Conservation (phyloP, 2,329 filamentous ascomycete genomes). For the Pestalotiopsis sp. region DNA sequence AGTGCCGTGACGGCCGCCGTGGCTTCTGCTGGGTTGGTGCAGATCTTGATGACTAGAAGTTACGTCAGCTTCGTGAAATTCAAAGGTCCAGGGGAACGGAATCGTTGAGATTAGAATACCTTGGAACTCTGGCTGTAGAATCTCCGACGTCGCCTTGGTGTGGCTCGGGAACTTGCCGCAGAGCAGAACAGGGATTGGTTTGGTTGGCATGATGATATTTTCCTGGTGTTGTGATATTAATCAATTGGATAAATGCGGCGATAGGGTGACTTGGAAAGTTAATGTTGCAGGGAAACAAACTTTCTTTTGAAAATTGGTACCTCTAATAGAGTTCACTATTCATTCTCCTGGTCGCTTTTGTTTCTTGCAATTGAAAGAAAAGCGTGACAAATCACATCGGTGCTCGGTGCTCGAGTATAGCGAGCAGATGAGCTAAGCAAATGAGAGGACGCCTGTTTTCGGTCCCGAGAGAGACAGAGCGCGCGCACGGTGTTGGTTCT, state of each 20-base stretch:
- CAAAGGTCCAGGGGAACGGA: neutral
- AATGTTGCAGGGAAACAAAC: neutral
- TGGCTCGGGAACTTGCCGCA: conserved; percentile 16
- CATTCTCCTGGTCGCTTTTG: neutral
- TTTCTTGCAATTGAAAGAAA: neutral
- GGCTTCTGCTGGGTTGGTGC: conserved; percentile 3
- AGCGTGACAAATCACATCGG: neutral
- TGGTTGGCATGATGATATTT: conserved; percentile 1
- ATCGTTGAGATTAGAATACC: neutral
- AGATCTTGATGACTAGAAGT: conserved; percentile 10
- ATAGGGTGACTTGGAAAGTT: too few relatives aligned
- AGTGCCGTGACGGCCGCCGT: conserved; percentile 1
- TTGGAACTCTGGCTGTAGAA: conserved; percentile 14
- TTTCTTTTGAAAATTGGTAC: neutral
- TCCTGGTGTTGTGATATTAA: neutral
- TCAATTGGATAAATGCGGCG: neutral
- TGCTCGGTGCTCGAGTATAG: conserved; percentile 1
- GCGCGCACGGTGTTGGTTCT: neutral
- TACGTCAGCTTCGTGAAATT: neutral
- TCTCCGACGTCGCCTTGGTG: conserved; percentile 13
- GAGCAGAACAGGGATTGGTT: conserved; percentile 15
- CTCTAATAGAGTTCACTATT: neutral
- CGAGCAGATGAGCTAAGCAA: neutral
- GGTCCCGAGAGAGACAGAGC: neutral
- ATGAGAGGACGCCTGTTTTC: neutral